These are phyloP conservation scores for Colletotrichum echinochloae DNA, from an alignment of 2,329 filamentous ascomycete species.

Conservation along the genomic window DNA sequence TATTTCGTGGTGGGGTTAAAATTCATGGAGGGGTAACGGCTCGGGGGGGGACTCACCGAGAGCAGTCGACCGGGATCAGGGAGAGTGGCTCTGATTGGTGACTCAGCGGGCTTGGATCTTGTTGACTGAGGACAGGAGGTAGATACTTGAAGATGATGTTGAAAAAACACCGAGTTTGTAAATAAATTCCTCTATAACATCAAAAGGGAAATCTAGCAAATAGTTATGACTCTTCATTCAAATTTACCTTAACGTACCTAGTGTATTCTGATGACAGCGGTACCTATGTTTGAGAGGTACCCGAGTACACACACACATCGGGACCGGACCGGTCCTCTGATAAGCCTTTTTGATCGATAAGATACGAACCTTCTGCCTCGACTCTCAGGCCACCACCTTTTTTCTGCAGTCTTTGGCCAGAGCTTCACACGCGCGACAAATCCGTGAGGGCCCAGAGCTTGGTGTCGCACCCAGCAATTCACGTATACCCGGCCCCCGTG, in stretches of 20 bases:
- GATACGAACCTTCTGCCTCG: not conserved
- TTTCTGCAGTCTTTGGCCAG: conserved; percentile 36
- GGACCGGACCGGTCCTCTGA: conserved; percentile 7
- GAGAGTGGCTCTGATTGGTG: conserved; percentile 11
- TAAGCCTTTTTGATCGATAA: conserved; percentile 9
- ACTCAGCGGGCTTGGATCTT: not conserved
- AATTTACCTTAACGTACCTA: no score
- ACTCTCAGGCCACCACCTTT: conserved; percentile 20
- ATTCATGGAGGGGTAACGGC: conserved; percentile 40
- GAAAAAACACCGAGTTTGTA: no score
- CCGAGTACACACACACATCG: conserved; percentile 10
- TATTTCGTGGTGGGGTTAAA: conserved; percentile 41
- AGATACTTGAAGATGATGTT: no score
- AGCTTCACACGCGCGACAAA: conserved; percentile 28
- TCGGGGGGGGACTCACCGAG: conserved; percentile 26
- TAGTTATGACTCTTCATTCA: conserved; percentile 26
- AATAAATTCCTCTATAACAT: no score
- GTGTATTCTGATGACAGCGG: conserved; percentile 25
- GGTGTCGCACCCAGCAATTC: conserved; percentile 29
- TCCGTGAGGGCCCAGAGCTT: not conserved
- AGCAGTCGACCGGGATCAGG: not conserved
- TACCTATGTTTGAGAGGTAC: not conserved
- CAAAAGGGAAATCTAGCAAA: not conserved
- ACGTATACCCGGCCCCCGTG: conserved; percentile 43
- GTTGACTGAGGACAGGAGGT: not conserved